Evolutionary conservation across 768 basidiomycete genomes (phyloP).

Genomic region (Podaxis pistillaris): DNA sequence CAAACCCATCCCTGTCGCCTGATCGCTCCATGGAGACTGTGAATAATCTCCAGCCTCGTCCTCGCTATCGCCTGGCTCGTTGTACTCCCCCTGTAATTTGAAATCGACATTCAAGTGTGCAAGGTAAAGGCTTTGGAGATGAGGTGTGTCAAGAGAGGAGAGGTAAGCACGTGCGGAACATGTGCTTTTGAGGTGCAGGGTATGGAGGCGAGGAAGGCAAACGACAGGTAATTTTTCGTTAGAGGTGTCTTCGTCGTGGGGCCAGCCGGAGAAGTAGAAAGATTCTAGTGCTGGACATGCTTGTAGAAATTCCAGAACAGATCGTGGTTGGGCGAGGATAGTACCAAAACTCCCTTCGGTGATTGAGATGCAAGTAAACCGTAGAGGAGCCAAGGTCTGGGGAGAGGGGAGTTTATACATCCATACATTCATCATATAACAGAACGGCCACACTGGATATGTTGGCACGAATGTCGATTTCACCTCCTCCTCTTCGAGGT

Average conservation of each 20-base stretch:
- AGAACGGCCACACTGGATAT: slow-evolving; percentile 25
- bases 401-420: slow-evolving; percentile 49
- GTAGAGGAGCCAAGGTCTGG: slow-evolving; percentile 42
- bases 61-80: slow-evolving; percentile 68
- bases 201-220: slow-evolving; percentile 56
- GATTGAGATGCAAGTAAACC: slow-evolving; percentile 58
- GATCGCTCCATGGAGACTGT: slow-evolving; percentile 75
- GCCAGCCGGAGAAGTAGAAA: slow-evolving; percentile 55
- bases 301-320: slow-evolving; percentile 58
- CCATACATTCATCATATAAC: slow-evolving; percentile 45
- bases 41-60: slow-evolving; percentile 76
- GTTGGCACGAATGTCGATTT: slow-evolving; percentile 34
- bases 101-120: slow-evolving; percentile 67
- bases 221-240: slow-evolving; percentile 38
- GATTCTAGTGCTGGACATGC: slow-evolving; percentile 61
- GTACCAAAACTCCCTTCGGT: slow-evolving; percentile 41
- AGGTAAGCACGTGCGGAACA: slow-evolving; percentile 66
- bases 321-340: slow-evolving; percentile 41
- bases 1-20: slow-evolving; percentile 78
- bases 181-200: slow-evolving; percentile 54
- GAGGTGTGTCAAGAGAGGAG: slow-evolving; percentile 61
- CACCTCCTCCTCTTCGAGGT: slow-evolving; percentile 26
- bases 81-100: slow-evolving; percentile 31
- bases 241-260: slow-evolving; percentile 33
- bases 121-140: slow-evolving; percentile 59